phyloP scores from a whole-genome alignment of 345 rosid species.

The Gossypium anomalum region DNA sequence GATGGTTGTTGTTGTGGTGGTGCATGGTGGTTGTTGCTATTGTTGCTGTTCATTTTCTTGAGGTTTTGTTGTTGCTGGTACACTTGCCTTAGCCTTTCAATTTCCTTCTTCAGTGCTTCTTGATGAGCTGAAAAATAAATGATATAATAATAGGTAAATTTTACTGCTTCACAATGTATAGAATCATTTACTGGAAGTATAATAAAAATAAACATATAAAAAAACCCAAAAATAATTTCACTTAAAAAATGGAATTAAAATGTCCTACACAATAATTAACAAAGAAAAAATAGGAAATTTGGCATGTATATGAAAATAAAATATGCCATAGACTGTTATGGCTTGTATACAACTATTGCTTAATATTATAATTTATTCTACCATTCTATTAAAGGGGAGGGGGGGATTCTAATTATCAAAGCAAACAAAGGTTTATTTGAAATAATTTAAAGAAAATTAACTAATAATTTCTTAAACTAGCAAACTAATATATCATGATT shows the following conservation, averaged over 20 bases:
- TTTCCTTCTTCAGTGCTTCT: constrained; percentile 62
- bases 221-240: not conserved
- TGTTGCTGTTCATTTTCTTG: constrained; percentile 31
- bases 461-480: too few relatives aligned
- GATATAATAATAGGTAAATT: too few relatives aligned
- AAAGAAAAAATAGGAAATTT: not conserved
- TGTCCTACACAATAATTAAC: too few relatives aligned
- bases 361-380: too few relatives aligned
- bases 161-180: not conserved
- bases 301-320: not conserved
- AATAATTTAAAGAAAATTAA: too few relatives aligned
- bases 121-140: constrained; percentile 48
- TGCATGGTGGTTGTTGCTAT: constrained; percentile 10
- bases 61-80: constrained; percentile 52
- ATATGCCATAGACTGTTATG: not conserved
- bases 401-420: too few relatives aligned
- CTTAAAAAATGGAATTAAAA: too few relatives aligned
- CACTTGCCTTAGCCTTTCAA: constrained; percentile 58
- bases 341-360: too few relatives aligned
- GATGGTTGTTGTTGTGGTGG: constrained; percentile 15
- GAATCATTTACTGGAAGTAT: not conserved
- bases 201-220: not conserved
- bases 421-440: too few relatives aligned
- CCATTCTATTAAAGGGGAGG: too few relatives aligned
- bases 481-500: too few relatives aligned